A percentile compares a stretch with the other conserved stretches of the same genome.
Evolutionary conservation across 2,329 filamentous ascomycete species (phyloP).

Genomic region (Madurella mycetomatis): DNA sequence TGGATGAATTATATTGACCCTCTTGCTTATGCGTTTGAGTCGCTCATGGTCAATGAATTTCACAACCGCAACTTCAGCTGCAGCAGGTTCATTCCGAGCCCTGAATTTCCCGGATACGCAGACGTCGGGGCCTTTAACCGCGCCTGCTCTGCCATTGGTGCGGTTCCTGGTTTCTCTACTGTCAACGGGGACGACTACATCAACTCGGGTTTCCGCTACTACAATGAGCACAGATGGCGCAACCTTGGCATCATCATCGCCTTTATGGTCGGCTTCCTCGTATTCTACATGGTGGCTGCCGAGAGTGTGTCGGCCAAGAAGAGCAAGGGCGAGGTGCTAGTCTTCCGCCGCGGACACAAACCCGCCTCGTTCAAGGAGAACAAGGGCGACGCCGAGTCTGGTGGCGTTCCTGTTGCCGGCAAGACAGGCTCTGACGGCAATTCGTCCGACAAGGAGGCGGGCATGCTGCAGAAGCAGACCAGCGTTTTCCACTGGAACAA

Average conservation of each 20-base stretch:
- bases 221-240: conserved; percentile 58
- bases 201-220: conserved; percentile 52
- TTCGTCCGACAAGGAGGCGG: conserved; percentile 36
- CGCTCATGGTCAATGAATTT: conserved; percentile 82
- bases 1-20: conserved; percentile 84
- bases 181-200: conserved; percentile 59
- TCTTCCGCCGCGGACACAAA: conserved; percentile 68
- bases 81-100: conserved; percentile 41
- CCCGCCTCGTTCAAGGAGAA: conserved; percentile 55
- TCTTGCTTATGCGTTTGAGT: conserved; percentile 74
- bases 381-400: conserved; percentile 57
- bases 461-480: conserved; percentile 52
- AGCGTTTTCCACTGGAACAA: conserved; percentile 84
- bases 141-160: conserved; percentile 58
- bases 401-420: conserved; percentile 45
- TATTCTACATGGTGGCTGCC: conserved; percentile 58
- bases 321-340: conserved; percentile 71
- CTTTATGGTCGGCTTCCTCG: conserved; percentile 59
- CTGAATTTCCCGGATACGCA: conserved; percentile 34
- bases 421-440: conserved; percentile 25
- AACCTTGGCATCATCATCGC: conserved; percentile 67
- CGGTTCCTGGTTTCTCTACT: conserved; percentile 45
- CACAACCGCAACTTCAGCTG: conserved; percentile 56
- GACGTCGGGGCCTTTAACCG: conserved; percentile 37
- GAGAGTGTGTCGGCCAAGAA: conserved; percentile 63